These are phyloP conservation scores for Erythrophleum fordii DNA, from an alignment of 306 rosid genomes.

Conservation along the genomic window DNA sequence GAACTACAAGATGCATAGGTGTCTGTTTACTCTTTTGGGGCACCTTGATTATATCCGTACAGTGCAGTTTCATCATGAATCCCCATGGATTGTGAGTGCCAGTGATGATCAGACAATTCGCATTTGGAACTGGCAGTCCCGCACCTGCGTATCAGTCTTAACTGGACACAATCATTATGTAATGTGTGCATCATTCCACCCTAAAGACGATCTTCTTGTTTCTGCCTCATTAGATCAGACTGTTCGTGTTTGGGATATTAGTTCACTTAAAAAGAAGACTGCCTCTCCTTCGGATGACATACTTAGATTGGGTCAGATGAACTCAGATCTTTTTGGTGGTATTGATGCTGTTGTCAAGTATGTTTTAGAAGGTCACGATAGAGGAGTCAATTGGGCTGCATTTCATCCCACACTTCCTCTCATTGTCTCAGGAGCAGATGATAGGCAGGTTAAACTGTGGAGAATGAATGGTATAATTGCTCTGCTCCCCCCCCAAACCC, in stretches of 20 bases:
- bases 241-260: slow-evolving; percentile 97
- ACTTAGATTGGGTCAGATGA: slow-evolving; percentile 91
- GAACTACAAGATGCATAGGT: slow-evolving; percentile 97
- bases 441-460: slow-evolving; percentile 95
- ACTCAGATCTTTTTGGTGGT: slow-evolving; percentile 94
- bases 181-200: slow-evolving; percentile 96
- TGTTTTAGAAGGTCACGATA: slow-evolving; percentile 97
- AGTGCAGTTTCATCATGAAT: slow-evolving; percentile 94
- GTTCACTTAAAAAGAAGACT: slow-evolving; percentile 89
- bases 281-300: slow-evolving; percentile 95
- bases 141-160: slow-evolving; percentile 91
- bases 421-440: slow-evolving; percentile 98
- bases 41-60: slow-evolving; percentile 98
- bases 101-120: slow-evolving; percentile 99
- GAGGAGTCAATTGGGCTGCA: slow-evolving; percentile 98
- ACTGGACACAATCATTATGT: slow-evolving; percentile 99
- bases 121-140: slow-evolving; percentile 99
- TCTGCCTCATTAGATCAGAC: slow-evolving; percentile 98
- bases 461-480: slow-evolving; percentile 80
- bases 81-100: slow-evolving; percentile 97
- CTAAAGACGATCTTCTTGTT: slow-evolving; percentile 91
- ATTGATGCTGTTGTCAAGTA: slow-evolving; percentile 93
- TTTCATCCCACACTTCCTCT: slow-evolving; percentile 94
- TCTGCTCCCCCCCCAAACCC: neutral
- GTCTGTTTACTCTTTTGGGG: slow-evolving; percentile 93